Conservation (phyloP, 1,284 basidiomycete species). For the Rhodotorula sp. region DNA sequence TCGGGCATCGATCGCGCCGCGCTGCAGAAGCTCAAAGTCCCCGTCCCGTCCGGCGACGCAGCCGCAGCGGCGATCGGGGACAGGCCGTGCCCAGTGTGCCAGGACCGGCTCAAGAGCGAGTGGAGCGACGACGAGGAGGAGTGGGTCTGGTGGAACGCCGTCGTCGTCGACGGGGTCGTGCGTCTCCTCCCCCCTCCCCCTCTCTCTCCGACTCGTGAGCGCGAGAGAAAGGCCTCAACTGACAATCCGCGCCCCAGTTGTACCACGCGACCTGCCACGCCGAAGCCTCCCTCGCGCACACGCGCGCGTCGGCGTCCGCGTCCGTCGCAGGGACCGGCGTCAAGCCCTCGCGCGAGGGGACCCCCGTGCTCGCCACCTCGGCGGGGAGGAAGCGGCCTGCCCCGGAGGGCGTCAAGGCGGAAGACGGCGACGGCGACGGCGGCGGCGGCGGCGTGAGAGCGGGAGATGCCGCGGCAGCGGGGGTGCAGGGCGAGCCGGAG, state of each 20-base stretch:
- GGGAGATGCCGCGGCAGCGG: too few species aligned
- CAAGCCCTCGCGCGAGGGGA: slow-evolving; percentile 5
- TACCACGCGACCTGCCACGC: slow-evolving; percentile 91
- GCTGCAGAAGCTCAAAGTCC: slow-evolving; percentile 73
- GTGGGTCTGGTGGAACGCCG: slow-evolving; percentile 95
- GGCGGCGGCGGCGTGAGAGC: too few species aligned
- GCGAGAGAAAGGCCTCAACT: background rate
- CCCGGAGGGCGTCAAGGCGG: background rate
- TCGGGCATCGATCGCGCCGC: slow-evolving; percentile 48
- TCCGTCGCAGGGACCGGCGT: background rate
- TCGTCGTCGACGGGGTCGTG: slow-evolving; percentile 50
- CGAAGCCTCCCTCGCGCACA: slow-evolving; percentile 55
- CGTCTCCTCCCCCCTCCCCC: slow-evolving; percentile 1
- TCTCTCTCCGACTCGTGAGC: too few species aligned
- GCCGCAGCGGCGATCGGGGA: slow-evolving; percentile 52
- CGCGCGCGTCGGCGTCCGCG: background rate
- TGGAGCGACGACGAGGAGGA: slow-evolving; percentile 97
- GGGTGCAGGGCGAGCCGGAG: background rate
- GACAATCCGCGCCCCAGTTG: slow-evolving; percentile 57
- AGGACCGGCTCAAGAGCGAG: slow-evolving; percentile 88
- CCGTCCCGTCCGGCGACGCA: slow-evolving; percentile 66
- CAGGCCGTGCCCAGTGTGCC: slow-evolving; percentile 93
- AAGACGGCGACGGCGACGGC: background rate
- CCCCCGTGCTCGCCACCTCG: slow-evolving; percentile 2
- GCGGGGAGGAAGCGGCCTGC: background rate